phyloP scores from a whole-genome alignment of 352 stramenopile species.

The Phytophthora megakarya region DNA sequence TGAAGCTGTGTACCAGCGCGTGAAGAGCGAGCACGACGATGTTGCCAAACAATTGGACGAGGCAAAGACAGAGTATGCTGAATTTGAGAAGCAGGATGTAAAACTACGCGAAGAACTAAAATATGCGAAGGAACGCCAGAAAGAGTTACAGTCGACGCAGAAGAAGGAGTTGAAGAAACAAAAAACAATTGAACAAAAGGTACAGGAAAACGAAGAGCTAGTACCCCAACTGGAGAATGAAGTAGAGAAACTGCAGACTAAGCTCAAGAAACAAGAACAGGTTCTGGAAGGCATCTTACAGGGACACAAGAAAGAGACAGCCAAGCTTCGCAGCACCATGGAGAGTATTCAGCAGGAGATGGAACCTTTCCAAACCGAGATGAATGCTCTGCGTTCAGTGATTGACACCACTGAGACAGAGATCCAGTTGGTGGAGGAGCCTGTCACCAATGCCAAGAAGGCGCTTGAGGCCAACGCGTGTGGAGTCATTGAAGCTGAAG shows the following conservation, averaged over 20 bases:
- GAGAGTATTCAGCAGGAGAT: constrained; percentile 82
- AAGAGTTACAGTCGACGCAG: constrained; percentile 90
- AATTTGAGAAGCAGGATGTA: constrained; percentile 98
- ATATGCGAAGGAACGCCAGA: constrained; percentile 92
- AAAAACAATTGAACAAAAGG: constrained; percentile 78
- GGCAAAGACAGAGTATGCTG: constrained; percentile 93
- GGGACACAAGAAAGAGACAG: constrained; percentile 76
- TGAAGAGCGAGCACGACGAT: constrained; percentile 86
- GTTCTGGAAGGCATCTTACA: constrained; percentile 88
- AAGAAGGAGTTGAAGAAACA: constrained; percentile 93
- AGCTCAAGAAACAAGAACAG: constrained; percentile 85
- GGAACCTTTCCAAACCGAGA: constrained; percentile 69
- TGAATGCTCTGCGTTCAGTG: constrained; percentile 73
- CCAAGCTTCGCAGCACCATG: constrained; percentile 73
- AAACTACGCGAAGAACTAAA: constrained; percentile 98
- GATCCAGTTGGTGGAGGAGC: constrained; percentile 78
- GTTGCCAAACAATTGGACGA: constrained; percentile 87
- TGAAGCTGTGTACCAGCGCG: constrained; percentile 77
- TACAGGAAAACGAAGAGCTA: constrained; percentile 86
- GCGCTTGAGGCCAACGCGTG: constrained; percentile 69
- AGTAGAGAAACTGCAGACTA: constrained; percentile 67
- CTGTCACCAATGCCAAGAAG: constrained; percentile 79
- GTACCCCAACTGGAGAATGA: constrained; percentile 90
- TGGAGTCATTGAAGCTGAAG: constrained; percentile 59
- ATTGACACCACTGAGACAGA: constrained; percentile 85